A percentile compares a stretch with the other conserved stretches of the same genome.
phyloP scores from a whole-genome alignment of 2,329 filamentous ascomycete species.

The Cladorrhinum sp. region DNA sequence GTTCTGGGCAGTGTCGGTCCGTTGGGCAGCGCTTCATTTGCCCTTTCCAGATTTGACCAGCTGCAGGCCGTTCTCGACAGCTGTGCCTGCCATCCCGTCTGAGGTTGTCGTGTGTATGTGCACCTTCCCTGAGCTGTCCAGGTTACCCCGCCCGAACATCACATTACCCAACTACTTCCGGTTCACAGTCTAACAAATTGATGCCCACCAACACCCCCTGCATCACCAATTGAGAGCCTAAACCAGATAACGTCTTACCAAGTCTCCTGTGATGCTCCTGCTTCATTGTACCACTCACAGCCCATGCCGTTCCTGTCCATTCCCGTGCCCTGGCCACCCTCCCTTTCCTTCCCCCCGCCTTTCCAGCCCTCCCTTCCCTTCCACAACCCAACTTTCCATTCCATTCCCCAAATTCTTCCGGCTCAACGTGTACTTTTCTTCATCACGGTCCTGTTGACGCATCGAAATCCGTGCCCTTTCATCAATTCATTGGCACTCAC shows the following conservation, averaged over 20 bases:
- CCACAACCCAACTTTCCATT: background rate
- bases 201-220: background rate
- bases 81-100: conserved; percentile 4
- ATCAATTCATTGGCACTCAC: conserved; percentile 8
- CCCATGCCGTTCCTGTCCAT: background rate
- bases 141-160: background rate
- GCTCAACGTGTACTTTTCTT: conserved; percentile 6
- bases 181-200: background rate
- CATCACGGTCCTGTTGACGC: conserved; percentile 6
- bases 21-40: background rate
- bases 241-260: background rate
- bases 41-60: background rate
- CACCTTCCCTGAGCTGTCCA: background rate
- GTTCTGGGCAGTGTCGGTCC: background rate
- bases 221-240: background rate
- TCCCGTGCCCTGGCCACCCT: background rate
- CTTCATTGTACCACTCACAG: conserved; percentile 2
- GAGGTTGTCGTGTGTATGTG: background rate
- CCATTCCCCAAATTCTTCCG: conserved; percentile 6
- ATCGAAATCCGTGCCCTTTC: background rate
- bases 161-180: background rate
- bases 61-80: conserved; percentile 4
- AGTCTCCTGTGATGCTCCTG: background rate
- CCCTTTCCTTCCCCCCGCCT: conserved; percentile 6
- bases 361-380: background rate